Percentiles rank a stretch among this genome's conserved stretches.
Evolutionary conservation across 2,329 filamentous ascomycete genomes (phyloP).

Genomic region (Apiospora malaysiana): DNA sequence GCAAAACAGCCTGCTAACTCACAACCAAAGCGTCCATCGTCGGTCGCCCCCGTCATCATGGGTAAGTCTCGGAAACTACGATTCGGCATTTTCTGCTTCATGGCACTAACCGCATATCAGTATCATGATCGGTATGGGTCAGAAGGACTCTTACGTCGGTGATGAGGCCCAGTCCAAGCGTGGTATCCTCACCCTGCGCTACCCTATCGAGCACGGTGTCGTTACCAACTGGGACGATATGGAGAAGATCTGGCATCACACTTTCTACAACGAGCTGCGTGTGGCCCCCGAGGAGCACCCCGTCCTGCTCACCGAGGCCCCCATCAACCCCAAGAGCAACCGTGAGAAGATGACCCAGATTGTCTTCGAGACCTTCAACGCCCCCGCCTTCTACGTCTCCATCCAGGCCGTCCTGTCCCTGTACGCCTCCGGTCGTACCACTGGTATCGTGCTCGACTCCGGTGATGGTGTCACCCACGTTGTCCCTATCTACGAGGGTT

Average conservation of each 20-base stretch:
- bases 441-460: conserved; percentile 99
- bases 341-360: conserved; percentile 99
- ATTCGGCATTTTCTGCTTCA: neutral
- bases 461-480: conserved; percentile 99
- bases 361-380: conserved; percentile 99
- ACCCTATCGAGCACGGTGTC: conserved; percentile 99
- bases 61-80: conserved; percentile 66
- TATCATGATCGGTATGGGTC: conserved; percentile 99
- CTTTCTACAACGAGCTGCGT: conserved; percentile 99
- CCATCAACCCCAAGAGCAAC: conserved; percentile 99
- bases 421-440: conserved; percentile 99
- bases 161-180: conserved; percentile 99
- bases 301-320: conserved; percentile 97
- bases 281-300: conserved; percentile 99
- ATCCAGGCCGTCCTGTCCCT: conserved; percentile 99
- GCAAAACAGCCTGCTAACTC: conserved; percentile 42
- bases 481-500: conserved; percentile 99
- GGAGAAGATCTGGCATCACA: conserved; percentile 99
- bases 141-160: conserved; percentile 99
- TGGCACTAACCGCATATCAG: conserved; percentile 50
- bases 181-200: conserved; percentile 99
- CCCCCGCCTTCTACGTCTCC: conserved; percentile 99
- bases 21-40: conserved; percentile 86
- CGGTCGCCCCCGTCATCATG: conserved; percentile 99
- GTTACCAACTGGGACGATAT: conserved; percentile 99